Evolutionary conservation across 371 early-diverging fungal species (phyloP), one percentile per base, ranked within the genome.

Genomic region (Batkoa obscura): DNA sequence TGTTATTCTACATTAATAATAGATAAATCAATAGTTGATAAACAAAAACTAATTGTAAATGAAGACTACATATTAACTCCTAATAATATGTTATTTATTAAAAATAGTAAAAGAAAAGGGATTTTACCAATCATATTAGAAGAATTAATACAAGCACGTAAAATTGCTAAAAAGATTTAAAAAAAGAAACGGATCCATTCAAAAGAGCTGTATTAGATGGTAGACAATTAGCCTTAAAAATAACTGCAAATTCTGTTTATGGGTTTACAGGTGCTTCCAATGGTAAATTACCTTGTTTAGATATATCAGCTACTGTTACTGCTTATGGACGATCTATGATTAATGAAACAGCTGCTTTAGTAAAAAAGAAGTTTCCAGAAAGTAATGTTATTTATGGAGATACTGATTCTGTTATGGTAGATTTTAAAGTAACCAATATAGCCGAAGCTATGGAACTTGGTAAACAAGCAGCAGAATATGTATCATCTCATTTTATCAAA

Each of bases 401-500:
- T 68, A 99, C 99, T 0, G 99, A 99, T 74, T 99, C 99, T 1
- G 99, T 99, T 32, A 99, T 99, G 99, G 92, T 99, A 53, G 92
- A 94, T 55, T 97, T 98, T 76, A 90, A 91, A 33, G 83, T 79
- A 9, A 66, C 74, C 39, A 72, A 71, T 52, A 70, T 98, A 23
- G 79, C 71, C 31, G 86, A 91, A 12, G 83, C 92, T 1, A 95
- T 97, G 98, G 66, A 74, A 34, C 68, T 94, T 1, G 93, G 96
- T 59, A 64, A 70, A 46, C 84, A 90, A 64, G 96, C 93, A 0
- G 93, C 98, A 0, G 74, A 76, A 17, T 68, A 76, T 55, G 94
- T 99, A 0, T 90, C 99, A 0, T 63, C 65, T 8, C 72, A 82
- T 58, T 99, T 99, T 62, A 69, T 90, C 30, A 80, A 80, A 23